Base-by-base conservation (phyloP, 129 eudicot species). In the Dittrichia graveolens region DNA sequence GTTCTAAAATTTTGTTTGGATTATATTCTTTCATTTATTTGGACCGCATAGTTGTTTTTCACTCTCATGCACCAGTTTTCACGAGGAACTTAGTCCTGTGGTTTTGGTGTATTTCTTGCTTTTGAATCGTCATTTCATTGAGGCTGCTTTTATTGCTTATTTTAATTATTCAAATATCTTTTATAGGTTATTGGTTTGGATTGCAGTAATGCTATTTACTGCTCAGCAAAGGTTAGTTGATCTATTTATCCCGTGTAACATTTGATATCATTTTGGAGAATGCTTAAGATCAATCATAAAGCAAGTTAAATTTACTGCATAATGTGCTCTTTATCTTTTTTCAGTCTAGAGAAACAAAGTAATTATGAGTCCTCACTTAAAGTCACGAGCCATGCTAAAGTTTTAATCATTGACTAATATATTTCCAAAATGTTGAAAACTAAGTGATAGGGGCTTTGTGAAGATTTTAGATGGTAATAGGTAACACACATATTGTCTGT, bases 151-250 rank as follows among this genome's bases (percentile, higher is more conserved):
- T 41, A 67, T 50, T 42, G 10, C 47, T 43, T 38, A 67, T 59
- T 75, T 52, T 69, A 24, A 65, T 77, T 61, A 77, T 43, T 8
- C 16, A 43, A n/a, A 61, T 78, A 53, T 77, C 55, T 67, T 71
- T 31, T 54, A 61, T 62, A 94, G 98, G 83, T 94, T 61, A 69
- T 94, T 19, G 99, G 99, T 55, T 81, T 94, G 80, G 99, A 94
- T 83, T 94, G 99, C 85, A 90, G 97, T 74, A 84, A 94, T 79
- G 99, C 96, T 46, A 94, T 94, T 52, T 79, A 81, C 79, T 94
- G 97, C 82, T 94, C 99, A 5, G 99, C 99, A 55, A 94, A 94
- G 99, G 98, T 90, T 34, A 37, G 83, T 86, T 58, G 48, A 15
- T 71, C 10, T 57, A 11, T 34, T 5, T 68, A 42, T 56, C 62